These are phyloP conservation scores for Aquilaria yunnanensis DNA, from an alignment of 345 rosid species.

Conservation along the genomic window DNA sequence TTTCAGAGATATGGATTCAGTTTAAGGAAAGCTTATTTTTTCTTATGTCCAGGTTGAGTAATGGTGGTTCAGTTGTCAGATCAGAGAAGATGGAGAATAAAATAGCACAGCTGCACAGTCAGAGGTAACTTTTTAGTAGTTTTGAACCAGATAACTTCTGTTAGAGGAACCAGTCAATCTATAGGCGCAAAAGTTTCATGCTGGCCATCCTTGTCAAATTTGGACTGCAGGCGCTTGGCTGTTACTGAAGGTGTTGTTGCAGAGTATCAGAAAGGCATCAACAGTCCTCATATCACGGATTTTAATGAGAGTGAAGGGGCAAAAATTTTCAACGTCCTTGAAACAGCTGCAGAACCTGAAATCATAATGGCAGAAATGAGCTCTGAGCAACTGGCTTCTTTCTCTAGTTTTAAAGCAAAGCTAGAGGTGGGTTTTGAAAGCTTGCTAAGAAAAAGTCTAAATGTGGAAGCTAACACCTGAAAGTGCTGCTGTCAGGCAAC, in stretches of 20 bases:
- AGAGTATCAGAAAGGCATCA: constrained; percentile 46
- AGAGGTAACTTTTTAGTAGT: constrained; percentile 18
- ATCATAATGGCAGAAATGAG: constrained; percentile 94
- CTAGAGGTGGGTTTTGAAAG: constrained; percentile 51
- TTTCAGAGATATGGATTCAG: constrained; percentile 9
- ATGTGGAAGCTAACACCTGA: constrained; percentile 17
- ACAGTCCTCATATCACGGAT: constrained; percentile 31
- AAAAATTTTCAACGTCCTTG: constrained; percentile 58
- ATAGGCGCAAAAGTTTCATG: background rate
- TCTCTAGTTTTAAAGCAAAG: constrained; percentile 59
- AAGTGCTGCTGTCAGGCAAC: constrained; percentile 39
- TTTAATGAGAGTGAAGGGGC: constrained; percentile 87
- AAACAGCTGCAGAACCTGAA: constrained; percentile 90
- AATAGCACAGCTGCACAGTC: constrained; percentile 39
- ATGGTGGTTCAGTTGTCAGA: constrained; percentile 66
- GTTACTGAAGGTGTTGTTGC: constrained; percentile 63
- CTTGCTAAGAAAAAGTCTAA: constrained; percentile 6
- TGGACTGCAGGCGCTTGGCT: constrained; percentile 54
- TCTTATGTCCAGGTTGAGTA: constrained; percentile 39
- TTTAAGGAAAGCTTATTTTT: background rate
- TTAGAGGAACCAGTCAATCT: background rate
- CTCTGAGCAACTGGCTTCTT: constrained; percentile 66
- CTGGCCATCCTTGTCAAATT: background rate
- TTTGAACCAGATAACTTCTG: background rate
- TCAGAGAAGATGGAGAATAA: constrained; percentile 78